Evolutionary conservation across 148 eudicot genomes (phyloP), one percentile per base, ranked within the genome.

Genomic region (Dianthus caryophyllus): DNA sequence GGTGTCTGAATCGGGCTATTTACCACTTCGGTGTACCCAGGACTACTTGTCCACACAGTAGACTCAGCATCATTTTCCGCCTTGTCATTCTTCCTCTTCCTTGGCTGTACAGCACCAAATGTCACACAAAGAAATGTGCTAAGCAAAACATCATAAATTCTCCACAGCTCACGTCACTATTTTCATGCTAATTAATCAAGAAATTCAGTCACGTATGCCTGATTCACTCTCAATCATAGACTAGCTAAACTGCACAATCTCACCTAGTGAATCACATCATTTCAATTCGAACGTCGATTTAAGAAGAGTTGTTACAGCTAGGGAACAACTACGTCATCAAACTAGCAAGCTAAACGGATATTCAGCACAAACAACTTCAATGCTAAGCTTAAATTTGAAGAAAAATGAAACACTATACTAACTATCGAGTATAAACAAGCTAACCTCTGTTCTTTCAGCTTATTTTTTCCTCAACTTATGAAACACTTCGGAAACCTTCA

Each of bases 1-100:
- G 95, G 98, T 63, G 95, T 89, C 76, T 78, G 87, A 31, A 77
- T 53, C 60, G 91, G 82, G 72, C 78, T 90, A 61, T 69, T 75
- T 72, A 81, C 75, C 58, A 69, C 79, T 77, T 79, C 82, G 27
- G 75, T 79, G 57, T 51, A 69, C 56, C 89, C 82, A 39, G 83
- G 68, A 68, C 61, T 82, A 20, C 80, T 71, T 43, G 78, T 71
- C 76, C 68, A 79, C 36, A 80, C 78, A 57, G 72, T 66, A 47
- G 82, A 77, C 75, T 81, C 87, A 4, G 76, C 84, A 80, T 78
- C 89, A 69, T 68, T 69, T 20, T 80, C 84, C 27, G 77, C 77
- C 67, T 71, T 53, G 47, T 82, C 91, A 61, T 66, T 80, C 79
- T 93, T 93, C 70, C 88, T 79, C 84, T 92, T 89, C 64, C 82